Evolutionary conservation across 371 early-diverging fungal genomes (phyloP), one percentile per base, ranked within the genome.

Genomic region (Saksenaea oblongispora): DNA sequence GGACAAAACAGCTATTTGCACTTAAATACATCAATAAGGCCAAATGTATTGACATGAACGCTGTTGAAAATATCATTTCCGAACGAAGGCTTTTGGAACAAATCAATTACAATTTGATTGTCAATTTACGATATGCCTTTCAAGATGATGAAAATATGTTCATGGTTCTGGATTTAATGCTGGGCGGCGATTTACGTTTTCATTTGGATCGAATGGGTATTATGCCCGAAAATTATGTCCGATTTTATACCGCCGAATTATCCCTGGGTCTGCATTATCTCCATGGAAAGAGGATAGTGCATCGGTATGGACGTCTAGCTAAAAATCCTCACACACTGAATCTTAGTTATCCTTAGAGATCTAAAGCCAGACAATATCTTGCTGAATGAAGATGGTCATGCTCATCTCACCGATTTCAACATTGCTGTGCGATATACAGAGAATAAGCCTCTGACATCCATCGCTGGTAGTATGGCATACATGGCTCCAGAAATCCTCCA

Each of bases 361-460:
- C 90, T 98, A 66, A 98, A 98, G 68, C 99, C 99, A 0, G 99
- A 98, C 72, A 98, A 98, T 75, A 90, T 98, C 62, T 79, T 98
- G 61, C 90, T 88, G 14, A 94, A 94, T 61, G 85, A 79, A 34
- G 75, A 84, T 27, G 96, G 96, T 26, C 93, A 95, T 62, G 89
- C 88, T 3, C 92, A 93, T 62, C 73, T 95, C 47, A 90, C 93
- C 1, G 96, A 96, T 73, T 96, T 96, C 64, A 93, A 93, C 68
- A 87, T 92, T 71, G 93, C 92, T 5, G 84, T 89, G 4, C 81
- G 83, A 63, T 84, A 73, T 66, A 82, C 76, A 54, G 78, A 76
- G 7, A 74, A 76, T 10, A 79, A 79, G 59, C 87, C 87, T 1
- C 61, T 88, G 56, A 75, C 79, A 31, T 80, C 87, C 34, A 76